Conservation (phyloP, 2,329 filamentous ascomycete species). For the Cordyceps javanica region DNA sequence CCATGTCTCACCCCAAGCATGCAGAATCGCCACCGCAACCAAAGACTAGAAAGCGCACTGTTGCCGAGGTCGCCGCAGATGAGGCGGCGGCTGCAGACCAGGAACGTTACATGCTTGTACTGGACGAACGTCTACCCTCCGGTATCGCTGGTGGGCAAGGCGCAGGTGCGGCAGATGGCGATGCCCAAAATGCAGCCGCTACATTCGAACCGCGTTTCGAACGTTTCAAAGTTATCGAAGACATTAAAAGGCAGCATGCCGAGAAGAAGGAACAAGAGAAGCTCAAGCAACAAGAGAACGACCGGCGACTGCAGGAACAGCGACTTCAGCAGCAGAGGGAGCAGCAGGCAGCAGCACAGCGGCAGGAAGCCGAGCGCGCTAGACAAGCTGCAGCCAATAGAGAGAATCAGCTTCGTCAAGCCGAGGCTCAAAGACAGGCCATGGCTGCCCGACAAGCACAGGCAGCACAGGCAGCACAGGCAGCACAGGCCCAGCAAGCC, state of each 20-base stretch:
- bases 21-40: slow-evolving; percentile 70
- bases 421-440: slow-evolving; percentile 30
- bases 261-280: slow-evolving; percentile 75
- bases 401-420: slow-evolving; percentile 31
- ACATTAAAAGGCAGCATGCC: slow-evolving; percentile 71
- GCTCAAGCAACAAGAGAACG: slow-evolving; percentile 55
- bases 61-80: slow-evolving; percentile 91
- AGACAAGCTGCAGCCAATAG: slow-evolving; percentile 30
- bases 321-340: slow-evolving; percentile 40
- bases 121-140: slow-evolving; percentile 74
- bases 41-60: slow-evolving; percentile 86
- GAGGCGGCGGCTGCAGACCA: slow-evolving; percentile 85
- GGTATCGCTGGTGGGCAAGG: slow-evolving; percentile 51
- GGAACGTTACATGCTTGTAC: slow-evolving; percentile 86
- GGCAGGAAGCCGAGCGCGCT: slow-evolving; percentile 35
- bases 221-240: slow-evolving; percentile 83
- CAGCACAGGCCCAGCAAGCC: slow-evolving; percentile 19
- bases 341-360: slow-evolving; percentile 37
- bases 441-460: slow-evolving; percentile 27
- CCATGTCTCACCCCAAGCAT: slow-evolving; percentile 71
- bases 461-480: slow-evolving; percentile 20
- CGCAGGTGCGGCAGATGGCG: slow-evolving; percentile 57
- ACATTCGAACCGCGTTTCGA: slow-evolving; percentile 83
- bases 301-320: slow-evolving; percentile 45
- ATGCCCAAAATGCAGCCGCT: slow-evolving; percentile 64